Evolutionary conservation across 1,139 yeast species (phyloP), one percentile per base, ranked within the genome.

Genomic region (Pichia terricola): DNA sequence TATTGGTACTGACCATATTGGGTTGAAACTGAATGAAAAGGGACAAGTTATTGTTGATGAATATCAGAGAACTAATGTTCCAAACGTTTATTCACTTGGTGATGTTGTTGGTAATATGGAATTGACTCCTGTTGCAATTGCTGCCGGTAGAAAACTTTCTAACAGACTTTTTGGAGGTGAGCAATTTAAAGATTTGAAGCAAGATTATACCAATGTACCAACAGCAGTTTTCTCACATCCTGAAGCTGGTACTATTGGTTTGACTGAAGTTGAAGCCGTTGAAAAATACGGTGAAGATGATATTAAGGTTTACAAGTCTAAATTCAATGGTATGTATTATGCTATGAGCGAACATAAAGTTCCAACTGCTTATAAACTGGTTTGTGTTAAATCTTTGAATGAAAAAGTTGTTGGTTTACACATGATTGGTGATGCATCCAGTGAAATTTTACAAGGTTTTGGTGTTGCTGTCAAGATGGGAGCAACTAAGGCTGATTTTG

Each of bases 381-480:
- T 91, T 39, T 76, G 79, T 59, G 75, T 60, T 10, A 55, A 80
- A 38, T 95, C 96, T 16, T 68, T 75, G 39, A 80, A 86, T 39
- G 98, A 91, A 64, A 89, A 87, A 66, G 95, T 91, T 44, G 94
- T 94, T 50, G 99, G 99, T 36, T 70, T 91, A 55, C 98, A 91
- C 64, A 67, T 91, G 46, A 84, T 89, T 52, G 99, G 99, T 48
- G 96, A 88, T 58, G 67, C 77, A 10, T 79, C 94, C 50, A 78
- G 95, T 35, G 99, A 91, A 66, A 88, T 94, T 50, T 74, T 91
- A 56, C 99, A 91, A 72, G 99, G 98, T 34, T 91, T 91, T 59
- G 98, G 97, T 46, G 98, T 88, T 44, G 98, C 98, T 46, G 70
- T 91, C 53, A 88, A 88, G 69, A 85, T 85, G 95, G 98, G 98